Percentiles rank a stretch among this genome's conserved stretches.
Evolutionary conservation across 2,329 filamentous ascomycete genomes (phyloP).

Genomic region (Fusarium floridanum): DNA sequence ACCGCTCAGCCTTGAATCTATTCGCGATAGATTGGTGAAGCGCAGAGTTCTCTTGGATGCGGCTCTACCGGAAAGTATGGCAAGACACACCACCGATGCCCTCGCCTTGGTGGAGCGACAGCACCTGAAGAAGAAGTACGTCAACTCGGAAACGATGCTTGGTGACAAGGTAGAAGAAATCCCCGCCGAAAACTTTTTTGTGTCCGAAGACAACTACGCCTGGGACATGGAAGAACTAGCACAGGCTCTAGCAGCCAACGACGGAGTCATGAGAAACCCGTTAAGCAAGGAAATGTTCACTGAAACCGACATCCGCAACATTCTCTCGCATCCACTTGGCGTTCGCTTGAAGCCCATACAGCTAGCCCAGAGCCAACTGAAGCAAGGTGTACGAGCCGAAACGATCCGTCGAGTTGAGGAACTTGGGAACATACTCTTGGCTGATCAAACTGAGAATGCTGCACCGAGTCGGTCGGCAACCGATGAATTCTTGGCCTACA

Average conservation of each 20-base stretch:
- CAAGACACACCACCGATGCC: not conserved
- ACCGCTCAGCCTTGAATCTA: not conserved
- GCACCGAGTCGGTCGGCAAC: constrained; percentile 4
- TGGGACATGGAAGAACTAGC: constrained; percentile 6
- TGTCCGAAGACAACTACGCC: constrained; percentile 2
- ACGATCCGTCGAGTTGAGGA: constrained; percentile 1
- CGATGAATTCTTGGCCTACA: constrained; percentile 6
- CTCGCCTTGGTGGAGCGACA: constrained; percentile 1
- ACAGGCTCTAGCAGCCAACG: not conserved
- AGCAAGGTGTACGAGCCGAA: not conserved
- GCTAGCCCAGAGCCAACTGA: constrained; percentile 4
- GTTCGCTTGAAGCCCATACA: constrained; percentile 2
- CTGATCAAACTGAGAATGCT: not conserved
- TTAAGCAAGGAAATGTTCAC: constrained; percentile 8
- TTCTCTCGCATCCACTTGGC: constrained; percentile 2
- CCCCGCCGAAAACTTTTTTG: not conserved
- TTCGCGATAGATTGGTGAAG: not conserved
- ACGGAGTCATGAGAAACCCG: constrained; percentile 7
- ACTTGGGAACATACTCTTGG: constrained; percentile 2
- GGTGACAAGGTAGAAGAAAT: constrained; percentile 3
- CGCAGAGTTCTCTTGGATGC: not conserved
- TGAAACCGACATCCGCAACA: constrained; percentile 1
- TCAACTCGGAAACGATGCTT: constrained; percentile 5
- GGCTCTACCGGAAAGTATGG: not conserved
- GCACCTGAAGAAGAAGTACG: constrained; percentile 8